Base-by-base conservation (phyloP, 192 early-diverging fungal species). In the Chytriomyces hyalinus region DNA sequence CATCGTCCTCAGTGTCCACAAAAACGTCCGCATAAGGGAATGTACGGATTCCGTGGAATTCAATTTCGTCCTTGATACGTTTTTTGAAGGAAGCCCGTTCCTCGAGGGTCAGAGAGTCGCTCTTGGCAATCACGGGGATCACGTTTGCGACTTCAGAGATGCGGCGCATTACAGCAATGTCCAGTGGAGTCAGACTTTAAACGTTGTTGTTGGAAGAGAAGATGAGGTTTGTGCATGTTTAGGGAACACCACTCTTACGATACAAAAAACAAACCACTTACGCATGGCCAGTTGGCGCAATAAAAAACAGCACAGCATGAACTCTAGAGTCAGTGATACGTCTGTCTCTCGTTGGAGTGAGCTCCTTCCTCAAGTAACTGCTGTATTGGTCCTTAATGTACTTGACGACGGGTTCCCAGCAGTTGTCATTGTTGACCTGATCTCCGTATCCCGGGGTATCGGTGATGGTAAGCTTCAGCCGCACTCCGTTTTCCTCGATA, bases 381-480 rank as follows among this genome's bases (percentile, higher is more conserved):
- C 93, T 93, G 88, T 99, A 97, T 87, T 98, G 97, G 81, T 97
- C 97, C 88, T 97, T 96, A 81, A 99, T 98, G 88, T 96, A 96
- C 86, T 97, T 97, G 82, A 96, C 91, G 75, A 99, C 94, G 15
- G 94, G 95, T 70, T 95, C 94, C 96, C 96, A 97, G 81, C 97
- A 98, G 73, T 93, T 90, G 80, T 97, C 96, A 87, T 99, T 99
- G 90, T 99, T 98, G 77, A 97, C 95, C 85, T 97, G 95, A 87
- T 99, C 97, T 73, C 94, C 96, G 78, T 94, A 99, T 59, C 97
- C 97, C 57, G 97, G 97, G 65, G 97, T 99, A 80, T 99, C 97
- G 60, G 97, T 94, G 80, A 99, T 94, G 74, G 96, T 97, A 78
- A 99, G 88, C 85, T 91, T 92, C 82, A 98, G 88, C 66, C 90